phyloP scores from a whole-genome alignment of 116 monocot species.

The Phalaenopsis hybrid region DNA sequence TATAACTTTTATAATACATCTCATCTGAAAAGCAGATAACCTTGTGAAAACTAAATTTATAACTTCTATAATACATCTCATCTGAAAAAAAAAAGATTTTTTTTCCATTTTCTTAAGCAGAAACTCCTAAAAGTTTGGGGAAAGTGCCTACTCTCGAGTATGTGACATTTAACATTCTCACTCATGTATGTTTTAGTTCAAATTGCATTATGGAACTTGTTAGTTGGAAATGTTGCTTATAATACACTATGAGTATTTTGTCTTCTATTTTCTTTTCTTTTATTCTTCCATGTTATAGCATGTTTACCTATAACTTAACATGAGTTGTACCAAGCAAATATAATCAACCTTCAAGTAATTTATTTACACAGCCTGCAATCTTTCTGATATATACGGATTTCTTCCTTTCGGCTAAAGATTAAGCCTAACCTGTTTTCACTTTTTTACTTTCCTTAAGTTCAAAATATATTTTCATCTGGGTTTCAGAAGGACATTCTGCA shows the following conservation, averaged over 20 bases:
- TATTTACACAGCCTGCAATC: not conserved
- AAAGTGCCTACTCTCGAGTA: not conserved
- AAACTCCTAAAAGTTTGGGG: not conserved
- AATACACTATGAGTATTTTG: not conserved
- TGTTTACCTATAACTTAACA: too few species aligned
- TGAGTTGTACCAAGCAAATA: not conserved
- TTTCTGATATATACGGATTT: constrained; percentile 2
- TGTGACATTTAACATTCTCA: not conserved
- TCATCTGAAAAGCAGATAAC: too few species aligned
- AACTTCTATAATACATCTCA: not conserved
- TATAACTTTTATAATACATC: not conserved
- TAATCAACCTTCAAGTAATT: not conserved
- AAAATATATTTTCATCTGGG: not conserved
- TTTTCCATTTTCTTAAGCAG: not conserved
- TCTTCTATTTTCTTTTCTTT: too few species aligned
- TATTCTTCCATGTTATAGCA: too few species aligned
- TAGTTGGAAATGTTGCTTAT: not conserved
- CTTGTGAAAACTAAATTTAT: not conserved
- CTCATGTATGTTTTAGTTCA: not conserved
- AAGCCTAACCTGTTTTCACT: not conserved
- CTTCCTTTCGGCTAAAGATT: not conserved
- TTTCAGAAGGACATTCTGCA: constrained; percentile 39
- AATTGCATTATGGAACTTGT: not conserved
- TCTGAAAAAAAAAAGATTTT: not conserved
- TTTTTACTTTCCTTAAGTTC: not conserved